phyloP scores from a whole-genome alignment of 2,329 filamentous ascomycete genomes.

The Sporothrix phasma region DNA sequence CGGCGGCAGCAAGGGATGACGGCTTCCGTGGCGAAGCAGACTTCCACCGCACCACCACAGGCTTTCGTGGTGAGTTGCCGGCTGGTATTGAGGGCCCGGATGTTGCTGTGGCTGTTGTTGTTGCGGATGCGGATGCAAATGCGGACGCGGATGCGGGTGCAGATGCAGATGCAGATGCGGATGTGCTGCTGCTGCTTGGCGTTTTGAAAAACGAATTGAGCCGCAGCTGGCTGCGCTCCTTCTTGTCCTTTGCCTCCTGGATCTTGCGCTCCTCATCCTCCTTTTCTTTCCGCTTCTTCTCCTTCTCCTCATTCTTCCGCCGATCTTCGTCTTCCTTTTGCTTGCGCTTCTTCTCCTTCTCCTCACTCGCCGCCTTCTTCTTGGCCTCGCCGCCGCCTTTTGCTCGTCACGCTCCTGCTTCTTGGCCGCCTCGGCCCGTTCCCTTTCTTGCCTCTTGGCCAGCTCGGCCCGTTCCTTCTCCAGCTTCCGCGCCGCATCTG shows the following conservation, averaged over 20 bases:
- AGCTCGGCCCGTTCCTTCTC: constrained; percentile 27
- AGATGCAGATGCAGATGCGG: neutral
- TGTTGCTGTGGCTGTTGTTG: constrained; percentile 16
- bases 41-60: constrained; percentile 1
- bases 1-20: neutral
- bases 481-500: constrained; percentile 29
- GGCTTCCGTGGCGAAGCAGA: constrained; percentile 25
- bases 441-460: constrained; percentile 25
- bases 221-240: constrained; percentile 38
- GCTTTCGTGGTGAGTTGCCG: neutral
- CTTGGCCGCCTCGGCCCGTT: constrained; percentile 26
- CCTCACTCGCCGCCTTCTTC: constrained; percentile 20
- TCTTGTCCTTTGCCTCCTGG: constrained; percentile 39
- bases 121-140: neutral
- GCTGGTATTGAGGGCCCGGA: neutral
- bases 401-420: constrained; percentile 20
- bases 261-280: constrained; percentile 39
- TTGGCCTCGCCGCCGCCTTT: constrained; percentile 26
- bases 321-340: constrained; percentile 31
- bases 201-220: constrained; percentile 39
- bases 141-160: neutral
- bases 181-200: constrained; percentile 9
- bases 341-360: constrained; percentile 27
- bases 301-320: constrained; percentile 30
- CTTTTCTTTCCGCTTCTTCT: constrained; percentile 40